These are phyloP conservation scores for Euphorbia tirucalli DNA, from an alignment of 345 rosid genomes.

Conservation along the genomic window DNA sequence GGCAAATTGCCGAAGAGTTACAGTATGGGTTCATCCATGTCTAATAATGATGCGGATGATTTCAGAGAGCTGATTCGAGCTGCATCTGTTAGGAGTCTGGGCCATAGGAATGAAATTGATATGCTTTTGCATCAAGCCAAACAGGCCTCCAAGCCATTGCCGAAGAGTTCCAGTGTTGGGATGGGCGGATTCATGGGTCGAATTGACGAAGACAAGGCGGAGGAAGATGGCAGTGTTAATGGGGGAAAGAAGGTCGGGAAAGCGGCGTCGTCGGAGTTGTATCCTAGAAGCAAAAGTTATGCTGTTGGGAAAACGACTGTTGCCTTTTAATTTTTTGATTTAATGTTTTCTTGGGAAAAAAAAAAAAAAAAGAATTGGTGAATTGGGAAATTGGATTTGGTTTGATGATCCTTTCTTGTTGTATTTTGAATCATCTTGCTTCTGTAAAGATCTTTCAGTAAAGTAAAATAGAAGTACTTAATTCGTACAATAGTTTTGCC, in stretches of 20 bases:
- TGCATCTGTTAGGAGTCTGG: slow-evolving; percentile 52
- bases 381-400: background rate
- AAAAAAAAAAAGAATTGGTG: background rate
- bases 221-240: slow-evolving; percentile 24
- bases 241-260: slow-evolving; percentile 1
- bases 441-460: background rate
- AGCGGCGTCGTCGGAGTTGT: slow-evolving; percentile 7
- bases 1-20: slow-evolving; percentile 54
- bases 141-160: slow-evolving; percentile 22
- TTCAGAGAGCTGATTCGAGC: slow-evolving; percentile 63
- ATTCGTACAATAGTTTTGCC: background rate
- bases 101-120: slow-evolving; percentile 53
- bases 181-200: slow-evolving; percentile 44
- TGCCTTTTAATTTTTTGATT: slow-evolving; percentile 16
- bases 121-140: slow-evolving; percentile 34
- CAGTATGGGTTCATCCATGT: slow-evolving; percentile 39
- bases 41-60: slow-evolving; percentile 44
- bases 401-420: background rate
- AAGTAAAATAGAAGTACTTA: background rate
- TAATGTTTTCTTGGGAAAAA: background rate
- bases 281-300: slow-evolving; percentile 46
- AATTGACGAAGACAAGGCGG: slow-evolving; percentile 49
- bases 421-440: background rate
- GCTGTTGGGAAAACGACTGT: slow-evolving; percentile 24
- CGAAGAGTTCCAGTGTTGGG: slow-evolving; percentile 50